Evolutionary conservation across 1,284 basidiomycete genomes (phyloP).

Genomic region (Fomitopsis schrenkii): DNA sequence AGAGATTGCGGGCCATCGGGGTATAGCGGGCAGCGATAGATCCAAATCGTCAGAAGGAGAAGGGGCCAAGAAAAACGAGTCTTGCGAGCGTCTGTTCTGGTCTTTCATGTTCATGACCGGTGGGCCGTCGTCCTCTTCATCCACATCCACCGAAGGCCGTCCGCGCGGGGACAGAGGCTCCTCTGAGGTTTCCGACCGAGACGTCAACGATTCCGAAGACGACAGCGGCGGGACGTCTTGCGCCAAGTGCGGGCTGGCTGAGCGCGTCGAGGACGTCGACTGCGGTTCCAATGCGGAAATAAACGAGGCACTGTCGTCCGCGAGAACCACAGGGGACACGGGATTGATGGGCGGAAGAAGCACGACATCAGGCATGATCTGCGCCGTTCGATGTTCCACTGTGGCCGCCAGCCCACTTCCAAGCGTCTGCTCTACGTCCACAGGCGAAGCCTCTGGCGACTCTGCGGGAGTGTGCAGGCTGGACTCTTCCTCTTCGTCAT

Average conservation of each 20-base stretch:
- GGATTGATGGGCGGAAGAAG: conserved; percentile 8
- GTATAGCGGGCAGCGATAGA: conserved; percentile 23
- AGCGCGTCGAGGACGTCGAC: conserved; percentile 32
- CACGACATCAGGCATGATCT: neutral
- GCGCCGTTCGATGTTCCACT: neutral
- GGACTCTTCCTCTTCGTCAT: neutral
- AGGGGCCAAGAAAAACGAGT: conserved; percentile 20
- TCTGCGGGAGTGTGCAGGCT: neutral
- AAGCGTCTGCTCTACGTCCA: neutral
- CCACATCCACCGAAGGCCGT: conserved; percentile 20
- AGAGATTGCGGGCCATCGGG: conserved; percentile 11
- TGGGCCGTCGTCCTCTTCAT: conserved; percentile 7
- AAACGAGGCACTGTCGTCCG: conserved; percentile 27
- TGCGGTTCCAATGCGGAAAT: conserved; percentile 29
- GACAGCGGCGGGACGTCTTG: conserved; percentile 37
- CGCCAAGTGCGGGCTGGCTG: conserved; percentile 31
- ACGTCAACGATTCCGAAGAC: conserved; percentile 42
- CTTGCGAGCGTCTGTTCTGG: conserved; percentile 8
- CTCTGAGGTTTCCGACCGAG: conserved; percentile 38
- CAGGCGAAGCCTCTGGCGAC: neutral
- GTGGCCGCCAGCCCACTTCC: neutral
- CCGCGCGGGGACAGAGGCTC: conserved; percentile 30
- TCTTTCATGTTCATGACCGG: conserved; percentile 2
- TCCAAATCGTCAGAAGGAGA: conserved; percentile 19
- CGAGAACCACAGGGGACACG: conserved; percentile 4